Percentiles rank a stretch among this genome's conserved stretches.
Evolutionary conservation across 345 rosid genomes (phyloP).

Genomic region (Toxicodendron radicans): DNA sequence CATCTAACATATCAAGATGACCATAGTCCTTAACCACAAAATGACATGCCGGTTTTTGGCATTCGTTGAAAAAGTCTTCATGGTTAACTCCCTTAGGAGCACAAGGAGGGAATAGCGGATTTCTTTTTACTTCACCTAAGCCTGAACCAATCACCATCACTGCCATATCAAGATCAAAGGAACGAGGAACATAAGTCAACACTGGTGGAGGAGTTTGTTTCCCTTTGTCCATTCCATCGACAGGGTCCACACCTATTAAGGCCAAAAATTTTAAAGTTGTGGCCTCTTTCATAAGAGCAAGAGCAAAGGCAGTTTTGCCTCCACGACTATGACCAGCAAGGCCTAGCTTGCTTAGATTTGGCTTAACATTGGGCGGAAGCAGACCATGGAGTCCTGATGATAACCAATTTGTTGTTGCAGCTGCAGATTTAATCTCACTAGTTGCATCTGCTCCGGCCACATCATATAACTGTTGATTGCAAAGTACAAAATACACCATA

Average conservation of each 20-base stretch:
- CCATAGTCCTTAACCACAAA: conserved; percentile 74
- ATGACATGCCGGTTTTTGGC: conserved; percentile 68
- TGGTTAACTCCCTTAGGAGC: conserved; percentile 83
- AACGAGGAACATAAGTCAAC: conserved; percentile 58
- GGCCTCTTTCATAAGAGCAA: conserved; percentile 48
- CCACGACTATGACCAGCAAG: conserved; percentile 92
- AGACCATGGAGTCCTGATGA: conserved; percentile 38
- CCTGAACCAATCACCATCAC: conserved; percentile 79
- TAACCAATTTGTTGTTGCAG: conserved; percentile 59
- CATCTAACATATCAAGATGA: conserved; percentile 80
- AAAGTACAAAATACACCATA: neutral
- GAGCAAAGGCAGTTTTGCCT: conserved; percentile 77
- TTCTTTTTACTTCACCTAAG: conserved; percentile 50
- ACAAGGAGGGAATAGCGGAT: conserved; percentile 67
- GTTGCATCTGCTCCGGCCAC: conserved; percentile 69
- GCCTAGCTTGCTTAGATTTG: conserved; percentile 56
- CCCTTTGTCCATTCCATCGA: conserved; percentile 71
- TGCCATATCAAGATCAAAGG: conserved; percentile 63
- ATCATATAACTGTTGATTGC: conserved; percentile 48
- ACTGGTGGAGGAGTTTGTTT: conserved; percentile 76
- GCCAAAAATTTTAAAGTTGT: conserved; percentile 50
- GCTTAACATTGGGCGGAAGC: conserved; percentile 58
- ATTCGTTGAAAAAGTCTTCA: conserved; percentile 59
- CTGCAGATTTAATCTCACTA: conserved; percentile 62
- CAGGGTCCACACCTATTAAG: conserved; percentile 83